Evolutionary conservation across 495 filamentous ascomycete species (phyloP), one percentile per base, ranked within the genome.

Genomic region (Xylaria castorea): DNA sequence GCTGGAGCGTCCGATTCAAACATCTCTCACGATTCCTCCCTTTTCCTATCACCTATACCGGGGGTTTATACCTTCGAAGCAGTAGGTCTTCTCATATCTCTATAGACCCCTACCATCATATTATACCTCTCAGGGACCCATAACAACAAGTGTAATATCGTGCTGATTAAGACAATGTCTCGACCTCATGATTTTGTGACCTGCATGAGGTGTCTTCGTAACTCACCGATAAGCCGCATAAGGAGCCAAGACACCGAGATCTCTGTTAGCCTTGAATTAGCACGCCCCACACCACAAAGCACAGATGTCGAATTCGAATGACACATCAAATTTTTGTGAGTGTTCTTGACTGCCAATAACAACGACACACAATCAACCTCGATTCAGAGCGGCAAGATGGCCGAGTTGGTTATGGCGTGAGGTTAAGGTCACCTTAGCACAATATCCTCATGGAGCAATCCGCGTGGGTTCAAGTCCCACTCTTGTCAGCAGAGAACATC

Each of bases 321-420:
- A 57, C 53, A 32, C 27, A 32, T 57, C 53, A 18, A 57, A 57
- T 18, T 57, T 5, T 14, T 3, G 5, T 25, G 22, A 27, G 9
- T 4, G 6, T 12, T 53, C 22, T 18, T 18, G 14, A 32, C 0
- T 18, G 8, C 53, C 5, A 32, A 30, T 32, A 57, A 18, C 25
- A 16, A 32, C 11, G 0, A 0, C 0, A 1, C 5, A 6, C 5
- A 42, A 42, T 42, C 20, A 57, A 18, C 53, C 32, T 32, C 53
- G 4, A 32, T 32, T 27, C 3, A 2, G 14, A 18, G 20, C 27
- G 80, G 80, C 76, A 79, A 81, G 80, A 81, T 82, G 80, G 80
- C 80, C 80, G 80, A 82, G 80, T 82, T 82, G 80, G 80, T 82
- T 79, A 82, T 81, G 80, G 80, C 80, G 80, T 77, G 75, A 82